Percentiles rank a stretch among this genome's conserved stretches.
Conservation (phyloP, 2,329 filamentous ascomycete species). For the Pseudogymnoascus sp. region DNA sequence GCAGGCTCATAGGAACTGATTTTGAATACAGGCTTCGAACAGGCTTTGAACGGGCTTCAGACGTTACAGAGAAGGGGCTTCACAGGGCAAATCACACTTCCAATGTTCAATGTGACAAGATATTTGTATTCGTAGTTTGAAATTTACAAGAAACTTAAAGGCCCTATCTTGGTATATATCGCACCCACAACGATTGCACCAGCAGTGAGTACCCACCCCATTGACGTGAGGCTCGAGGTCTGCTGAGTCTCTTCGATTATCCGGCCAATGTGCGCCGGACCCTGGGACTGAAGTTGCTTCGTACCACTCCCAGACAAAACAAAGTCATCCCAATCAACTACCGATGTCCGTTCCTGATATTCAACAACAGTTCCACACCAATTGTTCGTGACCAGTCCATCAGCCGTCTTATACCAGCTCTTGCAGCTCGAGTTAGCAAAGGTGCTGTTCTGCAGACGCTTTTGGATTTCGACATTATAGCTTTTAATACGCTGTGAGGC, state of each 20-base stretch:
- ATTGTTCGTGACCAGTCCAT: conserved; percentile 22
- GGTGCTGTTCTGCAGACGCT: conserved; percentile 13
- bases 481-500: conserved; percentile 1
- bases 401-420: conserved; percentile 22
- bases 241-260: conserved; percentile 30
- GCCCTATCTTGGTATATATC: neutral
- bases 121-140: neutral
- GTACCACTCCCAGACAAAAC: conserved; percentile 27
- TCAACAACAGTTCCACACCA: conserved; percentile 16
- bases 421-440: conserved; percentile 19
- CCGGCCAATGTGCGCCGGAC: conserved; percentile 25
- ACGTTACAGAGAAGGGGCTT: too few relatives aligned
- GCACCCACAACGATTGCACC: neutral
- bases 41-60: too few relatives aligned
- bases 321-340: conserved; percentile 38
- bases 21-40: too few relatives aligned
- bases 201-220: neutral
- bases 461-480: conserved; percentile 21
- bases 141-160: neutral
- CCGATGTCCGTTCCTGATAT: conserved; percentile 29
- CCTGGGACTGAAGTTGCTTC: conserved; percentile 19
- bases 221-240: conserved; percentile 18
- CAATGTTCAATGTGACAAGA: neutral
- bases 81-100: too few relatives aligned
- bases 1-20: too few relatives aligned